A percentile compares a stretch with the other conserved stretches of the same genome.
These are phyloP conservation scores for Didymella sp. DNA, from an alignment of 2,329 filamentous ascomycete species.

Conservation along the genomic window DNA sequence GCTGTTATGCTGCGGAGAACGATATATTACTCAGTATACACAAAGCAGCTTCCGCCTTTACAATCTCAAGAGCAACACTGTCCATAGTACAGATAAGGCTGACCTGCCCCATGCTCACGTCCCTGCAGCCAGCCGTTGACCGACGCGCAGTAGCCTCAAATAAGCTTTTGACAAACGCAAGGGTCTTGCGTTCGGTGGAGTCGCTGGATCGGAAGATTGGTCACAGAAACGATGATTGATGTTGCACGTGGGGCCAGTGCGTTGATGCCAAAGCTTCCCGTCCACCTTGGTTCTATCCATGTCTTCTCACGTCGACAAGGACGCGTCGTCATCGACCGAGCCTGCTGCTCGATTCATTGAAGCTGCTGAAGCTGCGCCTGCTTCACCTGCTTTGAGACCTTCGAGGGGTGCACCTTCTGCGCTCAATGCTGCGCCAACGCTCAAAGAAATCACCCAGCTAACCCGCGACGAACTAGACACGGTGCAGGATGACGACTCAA, in stretches of 20 bases:
- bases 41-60: no score
- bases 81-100: neutral
- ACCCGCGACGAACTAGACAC: constrained; percentile 36
- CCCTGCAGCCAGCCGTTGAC: constrained; percentile 10
- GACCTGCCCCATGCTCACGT: constrained; percentile 1
- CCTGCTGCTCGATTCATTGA: neutral
- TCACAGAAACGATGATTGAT: constrained; percentile 5
- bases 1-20: neutral
- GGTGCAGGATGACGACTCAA: constrained; percentile 31
- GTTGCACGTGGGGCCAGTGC: constrained; percentile 17
- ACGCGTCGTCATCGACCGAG: neutral
- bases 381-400: neutral
- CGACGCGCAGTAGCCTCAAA: constrained; percentile 12
- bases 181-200: constrained; percentile 5
- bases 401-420: neutral
- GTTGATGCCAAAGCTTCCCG: constrained; percentile 11
- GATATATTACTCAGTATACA: neutral
- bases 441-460: constrained; percentile 34
- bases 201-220: constrained; percentile 13
- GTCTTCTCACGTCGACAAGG: neutral
- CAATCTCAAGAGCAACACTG: no score
- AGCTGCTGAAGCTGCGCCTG: neutral
- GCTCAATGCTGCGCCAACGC: constrained; percentile 26
- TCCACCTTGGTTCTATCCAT: constrained; percentile 4
- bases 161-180: constrained; percentile 19